phyloP scores from a whole-genome alignment of 768 basidiomycete species.

The Suillus luteus region DNA sequence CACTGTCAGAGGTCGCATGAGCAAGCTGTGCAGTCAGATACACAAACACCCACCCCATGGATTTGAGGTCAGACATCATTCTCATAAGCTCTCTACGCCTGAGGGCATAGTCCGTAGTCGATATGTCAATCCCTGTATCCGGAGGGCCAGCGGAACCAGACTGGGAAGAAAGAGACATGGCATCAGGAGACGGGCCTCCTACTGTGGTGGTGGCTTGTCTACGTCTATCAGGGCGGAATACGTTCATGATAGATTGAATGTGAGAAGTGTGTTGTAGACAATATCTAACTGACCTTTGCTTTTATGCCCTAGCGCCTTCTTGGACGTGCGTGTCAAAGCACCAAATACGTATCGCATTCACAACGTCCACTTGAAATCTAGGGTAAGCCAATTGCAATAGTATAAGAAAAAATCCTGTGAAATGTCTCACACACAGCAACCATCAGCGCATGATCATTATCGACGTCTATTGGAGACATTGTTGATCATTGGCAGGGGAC shows the following conservation, averaged over 20 bases:
- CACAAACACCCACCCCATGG: constrained; percentile 32
- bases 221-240: background rate
- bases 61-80: constrained; percentile 38
- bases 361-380: background rate
- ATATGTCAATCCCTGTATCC: constrained; percentile 17
- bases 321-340: background rate
- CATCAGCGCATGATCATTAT: background rate
- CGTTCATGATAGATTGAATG: background rate
- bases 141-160: background rate
- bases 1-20: constrained; percentile 27
- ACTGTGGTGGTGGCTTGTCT: background rate
- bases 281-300: background rate
- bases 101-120: constrained; percentile 41
- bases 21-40: background rate
- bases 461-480: too few relatives aligned
- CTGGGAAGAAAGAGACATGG: background rate
- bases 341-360: background rate
- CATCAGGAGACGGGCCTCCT: background rate
- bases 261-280: background rate
- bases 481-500: background rate
- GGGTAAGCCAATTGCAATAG: background rate
- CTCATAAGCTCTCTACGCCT: constrained; percentile 42
- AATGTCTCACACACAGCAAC: background rate
- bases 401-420: background rate
- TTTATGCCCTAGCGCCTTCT: background rate